These are phyloP conservation scores for Yamadazyma trypodendri DNA, from an alignment of 1,139 yeast genomes.

Conservation along the genomic window DNA sequence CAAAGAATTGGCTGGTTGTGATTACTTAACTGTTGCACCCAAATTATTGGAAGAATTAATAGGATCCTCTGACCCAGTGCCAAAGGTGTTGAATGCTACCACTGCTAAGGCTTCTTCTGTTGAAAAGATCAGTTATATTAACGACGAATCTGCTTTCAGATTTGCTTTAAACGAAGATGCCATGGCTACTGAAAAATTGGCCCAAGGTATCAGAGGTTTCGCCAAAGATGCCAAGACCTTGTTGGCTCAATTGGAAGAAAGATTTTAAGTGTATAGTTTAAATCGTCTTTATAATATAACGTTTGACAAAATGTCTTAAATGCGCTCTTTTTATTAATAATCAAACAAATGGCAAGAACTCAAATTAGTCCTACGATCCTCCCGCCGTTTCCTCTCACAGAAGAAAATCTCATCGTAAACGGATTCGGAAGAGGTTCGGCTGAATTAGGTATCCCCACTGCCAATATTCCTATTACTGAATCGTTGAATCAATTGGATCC, in stretches of 20 bases:
- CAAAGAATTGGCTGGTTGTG: constrained; percentile 96
- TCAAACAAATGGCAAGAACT: constrained; percentile 14
- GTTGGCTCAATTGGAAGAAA: constrained; percentile 73
- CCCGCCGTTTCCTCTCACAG: constrained; percentile 66
- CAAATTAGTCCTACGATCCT: constrained; percentile 25
- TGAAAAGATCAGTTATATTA: constrained; percentile 76
- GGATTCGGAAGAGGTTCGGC: constrained; percentile 97
- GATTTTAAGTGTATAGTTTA: constrained; percentile 46
- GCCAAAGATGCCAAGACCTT: constrained; percentile 92
- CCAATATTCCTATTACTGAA: constrained; percentile 72
- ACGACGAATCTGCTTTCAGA: constrained; percentile 90
- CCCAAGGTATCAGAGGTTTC: constrained; percentile 97
- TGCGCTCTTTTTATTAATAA: neutral
- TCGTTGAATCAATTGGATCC: constrained; percentile 52
- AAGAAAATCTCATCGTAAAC: constrained; percentile 59
- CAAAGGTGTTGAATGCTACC: constrained; percentile 72
- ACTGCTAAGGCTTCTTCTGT: constrained; percentile 50
- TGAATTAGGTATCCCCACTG: constrained; percentile 94
- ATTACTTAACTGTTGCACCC: constrained; percentile 95
- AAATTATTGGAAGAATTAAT: constrained; percentile 84
- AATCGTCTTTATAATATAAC: too few species aligned
- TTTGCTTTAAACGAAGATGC: constrained; percentile 91
- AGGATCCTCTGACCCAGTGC: constrained; percentile 75
- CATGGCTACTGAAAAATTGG: constrained; percentile 97
- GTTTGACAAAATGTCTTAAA: too few species aligned